A percentile compares a stretch with the other conserved stretches of the same genome.
Evolutionary conservation across 176 grass and related monocot genomes (phyloP).

Genomic region (Musa itinerans): DNA sequence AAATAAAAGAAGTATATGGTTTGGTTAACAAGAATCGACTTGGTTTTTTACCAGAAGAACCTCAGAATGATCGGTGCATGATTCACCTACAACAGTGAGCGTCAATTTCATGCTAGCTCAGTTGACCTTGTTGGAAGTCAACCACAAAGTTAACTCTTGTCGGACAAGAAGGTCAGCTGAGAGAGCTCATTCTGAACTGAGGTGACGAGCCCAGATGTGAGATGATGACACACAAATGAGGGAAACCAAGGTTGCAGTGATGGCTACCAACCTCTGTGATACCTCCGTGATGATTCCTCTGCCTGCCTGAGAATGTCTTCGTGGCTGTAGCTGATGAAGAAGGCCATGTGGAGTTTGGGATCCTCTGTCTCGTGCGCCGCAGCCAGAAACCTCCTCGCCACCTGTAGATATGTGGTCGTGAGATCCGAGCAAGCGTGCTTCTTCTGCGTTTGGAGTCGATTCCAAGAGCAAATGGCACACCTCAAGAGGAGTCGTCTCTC

Average conservation of each 20-base stretch:
- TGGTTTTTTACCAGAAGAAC: too few species aligned
- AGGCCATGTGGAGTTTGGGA: constrained; percentile 43
- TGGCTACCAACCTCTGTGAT: constrained; percentile 39
- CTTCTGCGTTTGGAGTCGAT: background rate
- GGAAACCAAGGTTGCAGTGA: background rate
- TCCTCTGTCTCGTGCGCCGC: constrained; percentile 44
- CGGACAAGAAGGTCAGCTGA: too few species aligned
- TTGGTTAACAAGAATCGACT: too few species aligned
- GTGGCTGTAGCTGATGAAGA: constrained; percentile 67
- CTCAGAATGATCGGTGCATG: too few species aligned
- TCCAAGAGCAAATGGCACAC: constrained; percentile 14
- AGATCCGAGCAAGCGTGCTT: background rate
- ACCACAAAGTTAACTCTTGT: too few species aligned
- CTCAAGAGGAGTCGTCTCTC: constrained; percentile 48
- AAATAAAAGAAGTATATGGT: too few species aligned
- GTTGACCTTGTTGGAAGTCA: too few species aligned
- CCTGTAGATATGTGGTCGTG: constrained; percentile 19
- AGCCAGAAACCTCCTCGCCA: constrained; percentile 55
- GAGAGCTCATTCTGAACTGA: too few species aligned
- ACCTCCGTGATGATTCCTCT: constrained; percentile 49
- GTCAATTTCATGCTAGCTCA: too few species aligned
- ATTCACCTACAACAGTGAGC: too few species aligned
- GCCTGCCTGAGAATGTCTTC: constrained; percentile 53
- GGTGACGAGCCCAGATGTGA: too few species aligned
- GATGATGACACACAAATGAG: background rate